These are phyloP conservation scores for Tulasnella sp. DNA, from an alignment of 768 basidiomycete genomes.

Conservation along the genomic window DNA sequence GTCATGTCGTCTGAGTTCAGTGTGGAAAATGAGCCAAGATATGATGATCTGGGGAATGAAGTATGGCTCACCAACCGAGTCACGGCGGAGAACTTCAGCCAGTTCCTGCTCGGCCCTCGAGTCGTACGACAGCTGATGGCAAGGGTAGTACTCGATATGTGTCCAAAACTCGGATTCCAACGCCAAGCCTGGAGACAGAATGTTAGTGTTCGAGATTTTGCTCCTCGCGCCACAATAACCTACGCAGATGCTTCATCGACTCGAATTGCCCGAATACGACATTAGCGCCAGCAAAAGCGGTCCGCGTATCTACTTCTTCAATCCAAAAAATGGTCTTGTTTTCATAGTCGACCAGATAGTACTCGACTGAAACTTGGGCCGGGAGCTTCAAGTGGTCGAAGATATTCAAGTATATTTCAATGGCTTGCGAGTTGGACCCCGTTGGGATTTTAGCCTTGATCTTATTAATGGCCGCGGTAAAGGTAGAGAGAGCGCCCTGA, in stretches of 20 bases:
- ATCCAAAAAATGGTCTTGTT: background rate
- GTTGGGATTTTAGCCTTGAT: background rate
- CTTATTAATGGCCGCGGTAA: background rate
- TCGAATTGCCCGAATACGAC: background rate
- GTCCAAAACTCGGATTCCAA: background rate
- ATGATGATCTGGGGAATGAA: background rate
- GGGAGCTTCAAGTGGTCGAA: no score
- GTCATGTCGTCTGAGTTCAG: background rate
- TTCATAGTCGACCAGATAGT: slow-evolving; percentile 1
- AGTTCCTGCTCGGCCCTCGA: background rate
- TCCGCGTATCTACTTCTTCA: background rate
- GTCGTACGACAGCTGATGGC: background rate
- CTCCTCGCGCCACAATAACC: background rate
- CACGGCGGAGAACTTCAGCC: background rate
- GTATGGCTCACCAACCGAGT: background rate
- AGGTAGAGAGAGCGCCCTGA: no score
- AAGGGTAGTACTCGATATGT: background rate
- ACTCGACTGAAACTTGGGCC: background rate
- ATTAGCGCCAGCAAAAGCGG: background rate
- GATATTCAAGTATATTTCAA: background rate
- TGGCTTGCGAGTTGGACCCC: background rate
- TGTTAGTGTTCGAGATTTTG: background rate
- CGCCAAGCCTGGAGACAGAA: background rate
- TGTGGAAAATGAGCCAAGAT: background rate
- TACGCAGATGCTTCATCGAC: background rate